Evolutionary conservation across 345 rosid species (phyloP).

Genomic region (Boechera stricta): DNA sequence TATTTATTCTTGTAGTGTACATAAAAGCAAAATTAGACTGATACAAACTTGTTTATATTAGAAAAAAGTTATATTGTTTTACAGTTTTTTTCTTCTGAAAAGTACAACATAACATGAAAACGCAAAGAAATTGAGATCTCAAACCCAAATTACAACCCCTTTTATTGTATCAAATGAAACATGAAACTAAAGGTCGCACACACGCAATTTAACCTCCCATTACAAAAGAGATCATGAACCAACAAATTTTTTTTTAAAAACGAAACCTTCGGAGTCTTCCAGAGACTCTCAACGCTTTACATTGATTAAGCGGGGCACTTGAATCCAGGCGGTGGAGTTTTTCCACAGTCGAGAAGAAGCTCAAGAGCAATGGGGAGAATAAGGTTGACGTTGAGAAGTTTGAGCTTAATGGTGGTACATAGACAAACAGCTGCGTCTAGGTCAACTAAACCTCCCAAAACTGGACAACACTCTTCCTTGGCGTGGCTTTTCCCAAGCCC

Average conservation of each 20-base stretch:
- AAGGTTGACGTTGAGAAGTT: slow-evolving; percentile 73
- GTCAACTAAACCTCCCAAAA: slow-evolving; percentile 73
- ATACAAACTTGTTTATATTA: slow-evolving; percentile 25
- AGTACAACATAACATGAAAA: slow-evolving; percentile 16
- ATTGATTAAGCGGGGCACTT: slow-evolving; percentile 52
- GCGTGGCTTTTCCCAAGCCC: slow-evolving; percentile 73
- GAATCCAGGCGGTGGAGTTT: slow-evolving; percentile 77
- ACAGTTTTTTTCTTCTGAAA: slow-evolving; percentile 16
- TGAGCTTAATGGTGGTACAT: slow-evolving; percentile 79
- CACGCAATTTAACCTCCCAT: not conserved
- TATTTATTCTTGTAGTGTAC: not conserved
- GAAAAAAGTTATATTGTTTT: slow-evolving; percentile 13
- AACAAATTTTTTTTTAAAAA: slow-evolving; percentile 22
- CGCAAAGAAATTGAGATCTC: not conserved
- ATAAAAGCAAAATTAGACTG: not conserved
- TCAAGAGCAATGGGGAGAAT: slow-evolving; percentile 83
- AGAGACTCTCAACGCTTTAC: slow-evolving; percentile 8
- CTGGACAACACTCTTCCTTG: slow-evolving; percentile 80
- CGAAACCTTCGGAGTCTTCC: slow-evolving; percentile 5
- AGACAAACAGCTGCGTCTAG: slow-evolving; percentile 91
- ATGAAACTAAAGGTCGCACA: slow-evolving; percentile 24
- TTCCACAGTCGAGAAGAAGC: slow-evolving; percentile 85
- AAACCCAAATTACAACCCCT: slow-evolving; percentile 28
- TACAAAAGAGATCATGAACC: slow-evolving; percentile 2
- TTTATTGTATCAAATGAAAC: slow-evolving; percentile 37